Percentiles rank a stretch among this genome's conserved stretches.
Evolutionary conservation across 1,139 yeast genomes (phyloP).

Genomic region (Magnusiomyces sp.): DNA sequence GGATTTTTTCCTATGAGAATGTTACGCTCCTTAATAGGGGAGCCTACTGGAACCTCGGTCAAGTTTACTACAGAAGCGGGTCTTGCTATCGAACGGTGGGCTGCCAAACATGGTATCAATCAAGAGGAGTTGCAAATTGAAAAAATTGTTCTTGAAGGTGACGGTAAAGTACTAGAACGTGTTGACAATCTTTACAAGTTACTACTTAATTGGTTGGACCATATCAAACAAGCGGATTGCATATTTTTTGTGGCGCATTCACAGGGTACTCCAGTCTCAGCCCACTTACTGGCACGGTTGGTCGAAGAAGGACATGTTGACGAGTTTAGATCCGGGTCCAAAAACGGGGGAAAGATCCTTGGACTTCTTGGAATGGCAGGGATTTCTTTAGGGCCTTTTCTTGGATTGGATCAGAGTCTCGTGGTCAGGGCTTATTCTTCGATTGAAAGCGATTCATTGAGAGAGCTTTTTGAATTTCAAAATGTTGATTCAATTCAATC

Average conservation of each 20-base stretch:
- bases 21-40: constrained; percentile 79
- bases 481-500: constrained; percentile 66
- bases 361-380: constrained; percentile 94
- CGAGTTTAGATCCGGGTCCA: constrained; percentile 12
- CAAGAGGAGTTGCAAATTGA: constrained; percentile 48
- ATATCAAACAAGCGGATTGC: constrained; percentile 69
- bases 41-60: constrained; percentile 87
- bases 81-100: constrained; percentile 64
- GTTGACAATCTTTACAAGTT: constrained; percentile 73
- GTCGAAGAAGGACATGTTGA: constrained; percentile 61
- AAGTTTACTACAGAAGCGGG: constrained; percentile 86
- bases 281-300: constrained; percentile 63
- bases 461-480: constrained; percentile 82
- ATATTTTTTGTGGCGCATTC: constrained; percentile 89
- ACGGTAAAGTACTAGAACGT: constrained; percentile 80
- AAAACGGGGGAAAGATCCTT: constrained; percentile 29
- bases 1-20: constrained; percentile 89
- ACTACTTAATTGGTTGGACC: constrained; percentile 60
- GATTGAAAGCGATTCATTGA: constrained; percentile 76
- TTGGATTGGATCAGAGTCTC: constrained; percentile 75
- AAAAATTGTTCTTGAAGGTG: constrained; percentile 82
- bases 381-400: constrained; percentile 85
- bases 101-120: constrained; percentile 37
- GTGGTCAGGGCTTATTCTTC: constrained; percentile 84
- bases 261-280: constrained; percentile 90